Evolutionary conservation across 768 basidiomycete genomes (phyloP), one percentile per base, ranked within the genome.

Genomic region (Podaxis sp.): DNA sequence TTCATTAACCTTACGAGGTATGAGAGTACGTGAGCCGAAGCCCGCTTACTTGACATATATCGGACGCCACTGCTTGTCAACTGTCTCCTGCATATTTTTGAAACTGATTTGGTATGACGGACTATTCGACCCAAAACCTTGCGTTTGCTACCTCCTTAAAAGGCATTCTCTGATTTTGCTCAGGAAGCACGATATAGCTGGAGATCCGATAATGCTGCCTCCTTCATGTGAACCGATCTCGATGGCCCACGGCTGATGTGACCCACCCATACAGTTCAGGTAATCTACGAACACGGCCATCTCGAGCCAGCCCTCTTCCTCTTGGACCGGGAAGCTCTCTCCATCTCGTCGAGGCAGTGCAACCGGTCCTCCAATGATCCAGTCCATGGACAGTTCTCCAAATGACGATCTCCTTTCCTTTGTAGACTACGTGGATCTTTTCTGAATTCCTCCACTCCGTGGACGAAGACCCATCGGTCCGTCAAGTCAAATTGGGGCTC

Each of bases 31-130:
- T 79, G 75, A 75, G 66, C 71, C 71, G 77, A 80, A 76, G 75
- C 66, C 69, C 67, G 69, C 72, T 73, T 75, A 69, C 72, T 69
- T 78, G 75, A 74, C 78, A 79, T 75, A 71, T 71, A 71, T 72
- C 71, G 67, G 71, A 76, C 78, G 76, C 77, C 77, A 77, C 77
- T 69, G 55, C 67, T 73, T 76, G 75, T 75, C 76, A 79, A 69
- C 70, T 72, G 74, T 66, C 73, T 74, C 68, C 67, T 64, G 37
- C 25, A 55, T 59, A 59, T 55, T 17, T 55, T 64, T 64, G 57
- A 52, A 46, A 59, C 53, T 49, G 60, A 61, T 61, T 55, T 62
- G 38, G 54, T 50, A 46, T 40, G 37, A 55, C 54, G 61, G 41
- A 60, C 50, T 49, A 61, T 66, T 69, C 55, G 52, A 61, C 59